Percentiles rank a stretch among this genome's conserved stretches.
Conservation (phyloP, 805 yeast genomes). For the Naumovozyma castellii region DNA sequence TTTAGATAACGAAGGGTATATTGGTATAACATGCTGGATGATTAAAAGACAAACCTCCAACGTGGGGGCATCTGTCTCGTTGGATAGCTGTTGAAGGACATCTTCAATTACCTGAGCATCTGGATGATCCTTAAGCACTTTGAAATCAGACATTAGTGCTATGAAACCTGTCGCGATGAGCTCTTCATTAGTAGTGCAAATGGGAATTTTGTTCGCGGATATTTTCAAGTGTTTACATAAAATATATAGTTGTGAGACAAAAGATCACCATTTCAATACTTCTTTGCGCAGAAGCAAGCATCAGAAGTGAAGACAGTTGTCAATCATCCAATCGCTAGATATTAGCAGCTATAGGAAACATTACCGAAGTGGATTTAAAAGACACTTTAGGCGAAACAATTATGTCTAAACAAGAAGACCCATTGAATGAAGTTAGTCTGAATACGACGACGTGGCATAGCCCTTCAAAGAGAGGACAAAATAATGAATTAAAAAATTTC, state of each 20-base stretch:
- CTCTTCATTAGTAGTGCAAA: too few relatives aligned
- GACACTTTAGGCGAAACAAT: not conserved
- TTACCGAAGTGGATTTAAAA: not conserved
- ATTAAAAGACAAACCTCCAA: conserved; percentile 8
- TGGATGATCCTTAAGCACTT: conserved; percentile 3
- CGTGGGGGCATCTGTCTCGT: not conserved
- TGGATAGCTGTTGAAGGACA: not conserved
- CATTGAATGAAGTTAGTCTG: conserved; percentile 19
- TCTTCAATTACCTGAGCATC: conserved; percentile 2
- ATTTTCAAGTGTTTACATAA: too few relatives aligned
- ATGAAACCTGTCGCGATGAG: too few relatives aligned
- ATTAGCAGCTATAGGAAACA: not conserved
- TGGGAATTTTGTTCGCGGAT: too few relatives aligned
- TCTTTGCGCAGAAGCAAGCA: too few relatives aligned
- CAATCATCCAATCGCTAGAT: not conserved
- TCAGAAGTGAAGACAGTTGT: too few relatives aligned
- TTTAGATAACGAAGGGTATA: conserved; percentile 17
- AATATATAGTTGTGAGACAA: too few relatives aligned
- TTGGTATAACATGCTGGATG: conserved; percentile 16
- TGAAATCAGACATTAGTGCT: not conserved
- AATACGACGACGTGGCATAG: conserved; percentile 10
- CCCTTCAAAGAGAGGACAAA: not conserved
- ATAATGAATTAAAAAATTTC: not conserved
- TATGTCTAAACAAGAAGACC: conserved; percentile 19
- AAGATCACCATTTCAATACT: too few relatives aligned